phyloP scores from a whole-genome alignment of 2,329 filamentous ascomycete species.

The Pseudofabraea citricarpa region DNA sequence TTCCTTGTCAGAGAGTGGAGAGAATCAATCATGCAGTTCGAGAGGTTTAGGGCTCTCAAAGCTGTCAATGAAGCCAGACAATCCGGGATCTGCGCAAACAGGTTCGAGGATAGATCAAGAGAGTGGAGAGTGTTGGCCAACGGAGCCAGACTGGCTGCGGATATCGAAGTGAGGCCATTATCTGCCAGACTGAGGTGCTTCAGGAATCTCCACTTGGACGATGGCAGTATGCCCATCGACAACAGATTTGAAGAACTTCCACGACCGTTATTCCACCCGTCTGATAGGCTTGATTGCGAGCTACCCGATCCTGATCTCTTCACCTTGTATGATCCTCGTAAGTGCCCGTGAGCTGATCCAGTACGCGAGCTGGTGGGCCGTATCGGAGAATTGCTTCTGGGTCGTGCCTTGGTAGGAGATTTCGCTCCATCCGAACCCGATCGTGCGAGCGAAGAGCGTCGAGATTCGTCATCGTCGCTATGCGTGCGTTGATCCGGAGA shows the following conservation, averaged over 20 bases:
- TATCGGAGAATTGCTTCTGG: conserved; percentile 75
- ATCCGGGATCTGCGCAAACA: conserved; percentile 92
- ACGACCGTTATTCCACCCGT: conserved; percentile 57
- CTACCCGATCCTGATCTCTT: conserved; percentile 87
- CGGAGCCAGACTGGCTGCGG: conserved; percentile 69
- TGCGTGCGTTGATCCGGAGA: conserved; percentile 30
- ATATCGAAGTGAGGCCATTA: conserved; percentile 80
- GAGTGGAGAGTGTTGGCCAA: conserved; percentile 86
- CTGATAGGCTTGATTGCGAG: conserved; percentile 75
- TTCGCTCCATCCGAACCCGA: conserved; percentile 26
- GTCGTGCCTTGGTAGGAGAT: conserved; percentile 37
- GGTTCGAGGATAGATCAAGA: conserved; percentile 85
- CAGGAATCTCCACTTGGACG: conserved; percentile 92
- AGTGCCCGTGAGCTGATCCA: conserved; percentile 49
- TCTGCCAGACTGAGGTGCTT: conserved; percentile 88
- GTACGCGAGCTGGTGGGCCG: conserved; percentile 73
- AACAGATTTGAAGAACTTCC: conserved; percentile 77
- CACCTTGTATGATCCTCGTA: conserved; percentile 67
- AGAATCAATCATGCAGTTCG: conserved; percentile 96
- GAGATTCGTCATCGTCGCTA: conserved; percentile 17
- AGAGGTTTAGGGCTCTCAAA: conserved; percentile 87
- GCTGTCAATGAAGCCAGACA: conserved; percentile 80
- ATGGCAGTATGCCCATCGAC: conserved; percentile 65
- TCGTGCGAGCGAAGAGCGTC: conserved; percentile 19
- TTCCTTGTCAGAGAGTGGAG: conserved; percentile 81